Base-by-base conservation (phyloP, 2,329 filamentous ascomycete genomes). In the Aspergillus fischeri region DNA sequence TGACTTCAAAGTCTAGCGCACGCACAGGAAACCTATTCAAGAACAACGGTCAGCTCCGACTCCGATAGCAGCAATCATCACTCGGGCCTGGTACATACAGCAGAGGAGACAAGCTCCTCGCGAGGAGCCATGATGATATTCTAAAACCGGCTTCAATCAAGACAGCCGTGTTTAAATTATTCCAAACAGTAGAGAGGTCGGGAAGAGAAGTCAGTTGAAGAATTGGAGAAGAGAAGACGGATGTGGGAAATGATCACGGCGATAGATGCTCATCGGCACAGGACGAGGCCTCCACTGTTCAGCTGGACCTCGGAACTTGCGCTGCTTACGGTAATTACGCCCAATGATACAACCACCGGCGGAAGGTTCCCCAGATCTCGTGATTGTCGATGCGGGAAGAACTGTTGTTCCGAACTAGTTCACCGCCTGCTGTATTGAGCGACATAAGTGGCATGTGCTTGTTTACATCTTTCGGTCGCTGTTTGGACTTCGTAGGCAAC, bases 31-130 rank as follows among this genome's bases (percentile, higher is more conserved):
- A 83, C 73, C 78, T 83, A 70, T 27, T 25, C 49, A 41, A 53
- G 49, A 55, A 51, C 49, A 55, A 60, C 24, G 51, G 58, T 70
- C 62, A 75, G 69, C 60, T 60, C 60, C 52, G 54, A 55, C 51
- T 53, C 60, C 56, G 56, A 66, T 62, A 71, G 65, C 66, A 71
- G 61, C 59, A 55, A 56, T 49, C 62, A 58, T 65, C n/a, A 27
- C 57, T 64, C 56, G 60, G 50, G 55, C 35, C 57, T 55, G 50
- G 51, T 48, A 78, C 81, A 72, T 81, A 89, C 87, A 72, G 91
- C 92, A 71, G 92, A 96, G 66, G 86, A 82, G 69, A 96, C 86
- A 63, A 97, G 81, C 74, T 97, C 93, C 85, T 97, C 93, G 73
- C 94, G 91, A 24, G 44, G 44, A 80, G 96, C 91, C 80, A 92